Conservation (phyloP, 306 rosid species). For the Vigna mungo region DNA sequence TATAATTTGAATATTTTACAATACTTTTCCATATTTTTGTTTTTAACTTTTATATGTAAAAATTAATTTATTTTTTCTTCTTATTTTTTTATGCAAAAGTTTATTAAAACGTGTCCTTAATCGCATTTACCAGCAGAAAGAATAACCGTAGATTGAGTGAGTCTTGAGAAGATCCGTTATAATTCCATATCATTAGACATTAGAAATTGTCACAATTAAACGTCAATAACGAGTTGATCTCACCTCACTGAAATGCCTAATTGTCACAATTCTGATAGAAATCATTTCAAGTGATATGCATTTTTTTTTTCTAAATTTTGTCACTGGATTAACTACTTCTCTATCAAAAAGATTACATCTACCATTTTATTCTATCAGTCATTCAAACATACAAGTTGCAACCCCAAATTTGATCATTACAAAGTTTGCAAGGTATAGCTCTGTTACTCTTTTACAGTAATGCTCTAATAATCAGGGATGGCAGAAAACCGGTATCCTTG, state of each 20-base stretch:
- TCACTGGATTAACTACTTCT: conserved; percentile 29
- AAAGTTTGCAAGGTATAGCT: conserved; percentile 16
- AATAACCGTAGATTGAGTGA: background rate
- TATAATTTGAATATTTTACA: too few species aligned
- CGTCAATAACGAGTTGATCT: background rate
- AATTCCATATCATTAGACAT: too few species aligned
- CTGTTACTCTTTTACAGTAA: background rate
- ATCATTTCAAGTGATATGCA: background rate
- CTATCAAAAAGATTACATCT: conserved; percentile 35
- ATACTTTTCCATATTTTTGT: too few species aligned
- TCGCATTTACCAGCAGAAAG: background rate
- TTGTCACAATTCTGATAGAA: too few species aligned
- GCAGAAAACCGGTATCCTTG: conserved; percentile 84
- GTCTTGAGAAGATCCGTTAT: too few species aligned
- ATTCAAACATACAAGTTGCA: conserved; percentile 31
- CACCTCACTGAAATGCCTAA: background rate
- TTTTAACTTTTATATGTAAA: too few species aligned
- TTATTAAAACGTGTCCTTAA: too few species aligned
- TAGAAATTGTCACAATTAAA: background rate
- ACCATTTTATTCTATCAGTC: conserved; percentile 24
- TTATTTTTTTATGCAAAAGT: too few species aligned
- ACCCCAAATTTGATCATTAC: conserved; percentile 13
- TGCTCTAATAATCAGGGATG: conserved; percentile 82
- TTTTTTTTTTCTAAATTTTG: conserved; percentile 13
- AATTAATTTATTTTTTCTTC: too few species aligned